Evolutionary conservation across 352 stramenopile genomes (phyloP).

Genomic region (Globisporangium barbulae): DNA sequence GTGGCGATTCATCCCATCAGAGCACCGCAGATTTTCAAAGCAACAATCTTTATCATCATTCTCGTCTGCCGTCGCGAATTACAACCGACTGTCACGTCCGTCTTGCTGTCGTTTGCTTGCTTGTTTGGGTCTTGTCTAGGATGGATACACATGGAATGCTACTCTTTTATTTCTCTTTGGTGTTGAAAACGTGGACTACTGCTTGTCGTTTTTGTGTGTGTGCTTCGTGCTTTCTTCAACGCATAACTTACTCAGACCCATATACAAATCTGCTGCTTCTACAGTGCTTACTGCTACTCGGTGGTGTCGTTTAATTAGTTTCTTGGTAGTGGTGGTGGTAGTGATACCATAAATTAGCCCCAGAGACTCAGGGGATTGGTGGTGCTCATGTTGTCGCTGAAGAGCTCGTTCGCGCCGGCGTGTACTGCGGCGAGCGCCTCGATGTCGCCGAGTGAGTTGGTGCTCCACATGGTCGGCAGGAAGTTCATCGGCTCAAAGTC

Average conservation of each 20-base stretch:
- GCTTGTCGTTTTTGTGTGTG: background rate
- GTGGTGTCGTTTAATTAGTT: slow-evolving; percentile 8
- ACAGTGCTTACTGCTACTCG: background rate
- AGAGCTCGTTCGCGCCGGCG: slow-evolving; percentile 31
- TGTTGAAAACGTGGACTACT: background rate
- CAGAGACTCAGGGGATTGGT: slow-evolving; percentile 17
- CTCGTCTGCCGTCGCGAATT: slow-evolving; percentile 7
- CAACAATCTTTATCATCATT: slow-evolving; percentile 9
- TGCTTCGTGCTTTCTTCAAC: slow-evolving; percentile 8
- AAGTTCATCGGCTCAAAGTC: slow-evolving; percentile 41
- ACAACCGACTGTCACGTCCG: slow-evolving; percentile 6
- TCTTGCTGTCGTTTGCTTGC: background rate
- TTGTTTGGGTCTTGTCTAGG: background rate
- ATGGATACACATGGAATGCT: background rate
- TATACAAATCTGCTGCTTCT: slow-evolving; percentile 9
- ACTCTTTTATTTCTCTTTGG: background rate
- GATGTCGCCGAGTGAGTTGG: slow-evolving; percentile 38
- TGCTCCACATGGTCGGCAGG: slow-evolving; percentile 43
- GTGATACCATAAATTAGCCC: slow-evolving; percentile 16
- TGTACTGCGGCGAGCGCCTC: slow-evolving; percentile 25
- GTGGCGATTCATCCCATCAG: too few relatives aligned
- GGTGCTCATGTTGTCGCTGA: slow-evolving; percentile 21
- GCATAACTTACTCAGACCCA: slow-evolving; percentile 12
- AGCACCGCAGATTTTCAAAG: background rate
- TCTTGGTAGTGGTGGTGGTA: slow-evolving; percentile 3